Base-by-base conservation (phyloP, 2,329 filamentous ascomycete species). In the Aspergillus aculeatinus region DNA sequence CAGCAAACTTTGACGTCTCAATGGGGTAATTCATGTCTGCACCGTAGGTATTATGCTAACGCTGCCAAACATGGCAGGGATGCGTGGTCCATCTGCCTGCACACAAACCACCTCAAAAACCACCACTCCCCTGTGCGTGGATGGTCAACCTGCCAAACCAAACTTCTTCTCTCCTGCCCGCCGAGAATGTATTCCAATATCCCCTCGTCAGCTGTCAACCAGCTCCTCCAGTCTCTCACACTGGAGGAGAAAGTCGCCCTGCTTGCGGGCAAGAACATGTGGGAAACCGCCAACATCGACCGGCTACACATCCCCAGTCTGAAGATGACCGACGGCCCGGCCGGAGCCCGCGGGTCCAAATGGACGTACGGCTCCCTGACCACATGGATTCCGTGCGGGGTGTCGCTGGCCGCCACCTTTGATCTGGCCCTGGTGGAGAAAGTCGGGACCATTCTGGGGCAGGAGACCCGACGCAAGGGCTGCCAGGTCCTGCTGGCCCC, bases 261-360 rank as follows among this genome's bases (percentile, higher is more conserved):
- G 14, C 19, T 57, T 16, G 27, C 59, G 3, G 54, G 54, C 19
- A 52, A 52, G 21, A 48, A 57, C 19, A 48, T 39, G 48, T 57
- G 54, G 59, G 33, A 49, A 33, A 60, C 59, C 3, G 5, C 31
- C 3, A 39, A 47, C 29, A 47, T 57, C 21, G 23, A 35, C 14
- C 25, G 54, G 2, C 27, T 60, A 14, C 49, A 52, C 5, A 52
- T 50, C 12, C 50, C 44, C 11, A 53, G 39, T 31, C 33, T 59
- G 44, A 55, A 57, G 25, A 42, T 35, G 39, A 60, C 59, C 2
- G 59, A 60, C 27, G 59, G 59, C 16, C 54, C 59, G 23, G 44
- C 49, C 23, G 59, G 59, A 19, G 59, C 44, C 12, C 39, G 59
- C 11, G 59, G 59, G 6, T 21, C 27, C 12, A 52, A 44, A 33